These are phyloP conservation scores for Plasmopara halstedii DNA, from an alignment of 352 stramenopile species.

Conservation along the genomic window DNA sequence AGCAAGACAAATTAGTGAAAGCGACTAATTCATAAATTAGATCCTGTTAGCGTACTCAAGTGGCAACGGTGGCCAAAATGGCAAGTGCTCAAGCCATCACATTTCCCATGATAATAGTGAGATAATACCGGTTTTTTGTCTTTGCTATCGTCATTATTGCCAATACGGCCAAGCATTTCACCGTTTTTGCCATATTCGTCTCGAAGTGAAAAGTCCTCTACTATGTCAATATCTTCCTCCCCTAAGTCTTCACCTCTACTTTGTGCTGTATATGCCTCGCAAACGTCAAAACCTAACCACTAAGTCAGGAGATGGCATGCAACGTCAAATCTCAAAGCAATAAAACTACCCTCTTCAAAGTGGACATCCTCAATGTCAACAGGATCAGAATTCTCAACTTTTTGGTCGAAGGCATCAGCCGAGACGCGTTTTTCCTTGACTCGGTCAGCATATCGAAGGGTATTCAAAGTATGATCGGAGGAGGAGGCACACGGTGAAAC, in stretches of 20 bases:
- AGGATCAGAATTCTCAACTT: constrained; percentile 13
- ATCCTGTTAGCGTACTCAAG: constrained; percentile 26
- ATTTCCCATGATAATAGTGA: neutral
- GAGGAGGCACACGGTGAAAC: constrained; percentile 91
- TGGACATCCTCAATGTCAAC: constrained; percentile 55
- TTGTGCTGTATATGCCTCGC: constrained; percentile 13
- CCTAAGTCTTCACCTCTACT: constrained; percentile 17
- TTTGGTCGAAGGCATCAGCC: constrained; percentile 55
- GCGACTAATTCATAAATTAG: neutral
- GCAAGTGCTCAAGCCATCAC: constrained; percentile 34
- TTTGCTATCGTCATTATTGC: constrained; percentile 11
- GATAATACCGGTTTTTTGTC: constrained; percentile 24
- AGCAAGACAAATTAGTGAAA: constrained; percentile 2
- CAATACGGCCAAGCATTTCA: constrained; percentile 13
- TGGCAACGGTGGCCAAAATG: constrained; percentile 45
- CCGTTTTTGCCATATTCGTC: constrained; percentile 19
- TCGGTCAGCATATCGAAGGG: constrained; percentile 94
- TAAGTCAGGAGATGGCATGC: neutral
- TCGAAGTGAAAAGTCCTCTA: constrained; percentile 14
- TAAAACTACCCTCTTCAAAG: constrained; percentile 39
- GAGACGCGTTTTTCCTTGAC: constrained; percentile 94
- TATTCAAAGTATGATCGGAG: constrained; percentile 96
- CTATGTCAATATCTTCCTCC: constrained; percentile 21
- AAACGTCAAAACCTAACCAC: constrained; percentile 5
- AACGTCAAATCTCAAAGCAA: neutral